Evolutionary conservation across 2,329 filamentous ascomycete species (phyloP).

Genomic region (Botrytis paeoniae): DNA sequence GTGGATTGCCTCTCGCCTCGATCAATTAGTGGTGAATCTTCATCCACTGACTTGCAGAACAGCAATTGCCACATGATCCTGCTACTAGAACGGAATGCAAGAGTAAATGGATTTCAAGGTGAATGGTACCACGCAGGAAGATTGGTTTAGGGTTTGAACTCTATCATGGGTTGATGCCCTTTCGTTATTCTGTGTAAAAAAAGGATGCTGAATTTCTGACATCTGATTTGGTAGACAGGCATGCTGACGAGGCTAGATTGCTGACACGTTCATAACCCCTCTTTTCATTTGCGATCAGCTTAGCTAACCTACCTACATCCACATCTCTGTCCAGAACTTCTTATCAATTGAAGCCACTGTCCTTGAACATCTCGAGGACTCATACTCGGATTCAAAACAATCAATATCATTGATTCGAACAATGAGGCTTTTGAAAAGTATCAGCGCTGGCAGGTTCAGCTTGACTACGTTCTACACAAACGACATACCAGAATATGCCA

Average conservation of each 20-base stretch:
- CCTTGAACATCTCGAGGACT: too few relatives aligned
- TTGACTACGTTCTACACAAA: background rate
- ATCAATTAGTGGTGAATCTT: too few relatives aligned
- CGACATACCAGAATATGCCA: slow-evolving; percentile 29
- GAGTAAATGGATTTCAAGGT: background rate
- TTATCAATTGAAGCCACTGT: too few relatives aligned
- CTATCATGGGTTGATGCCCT: background rate
- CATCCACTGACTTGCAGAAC: background rate
- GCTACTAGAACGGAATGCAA: background rate
- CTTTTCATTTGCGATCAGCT: background rate
- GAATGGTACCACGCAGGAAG: background rate
- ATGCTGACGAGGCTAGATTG: too few relatives aligned
- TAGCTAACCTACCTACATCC: background rate
- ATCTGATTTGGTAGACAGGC: background rate
- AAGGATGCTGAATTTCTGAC: background rate
- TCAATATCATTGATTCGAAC: too few relatives aligned
- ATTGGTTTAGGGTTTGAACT: background rate
- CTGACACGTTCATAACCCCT: background rate
- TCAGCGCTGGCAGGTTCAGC: too few relatives aligned
- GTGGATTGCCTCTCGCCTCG: background rate
- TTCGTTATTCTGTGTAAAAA: background rate
- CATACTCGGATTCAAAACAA: too few relatives aligned
- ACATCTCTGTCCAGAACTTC: too few relatives aligned
- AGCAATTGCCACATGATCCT: background rate
- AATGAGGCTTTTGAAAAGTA: too few relatives aligned